A percentile compares a stretch with the other conserved stretches of the same genome.
Conservation (phyloP, 208 protist genomes). For the Wallacemonas sp. region DNA sequence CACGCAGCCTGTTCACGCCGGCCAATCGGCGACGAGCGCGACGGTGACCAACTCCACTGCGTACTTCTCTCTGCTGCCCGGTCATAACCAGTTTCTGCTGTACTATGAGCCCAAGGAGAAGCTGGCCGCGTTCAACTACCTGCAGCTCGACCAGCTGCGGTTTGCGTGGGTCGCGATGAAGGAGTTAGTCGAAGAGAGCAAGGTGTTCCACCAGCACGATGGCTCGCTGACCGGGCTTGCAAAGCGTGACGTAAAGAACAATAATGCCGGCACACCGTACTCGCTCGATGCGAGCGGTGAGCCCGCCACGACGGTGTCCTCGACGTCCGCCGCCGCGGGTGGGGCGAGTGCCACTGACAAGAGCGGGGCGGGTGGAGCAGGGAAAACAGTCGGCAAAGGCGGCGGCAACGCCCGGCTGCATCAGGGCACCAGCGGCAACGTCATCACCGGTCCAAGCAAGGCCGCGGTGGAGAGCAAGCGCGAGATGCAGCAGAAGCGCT, state of each 20-base stretch:
- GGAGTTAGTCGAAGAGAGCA: slow-evolving; percentile 64
- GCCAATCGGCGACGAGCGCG: slow-evolving; percentile 12
- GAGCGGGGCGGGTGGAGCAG: neutral
- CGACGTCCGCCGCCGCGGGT: neutral
- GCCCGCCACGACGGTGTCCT: neutral
- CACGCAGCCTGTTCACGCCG: neutral
- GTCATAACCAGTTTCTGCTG: slow-evolving; percentile 70
- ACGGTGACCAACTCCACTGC: slow-evolving; percentile 51
- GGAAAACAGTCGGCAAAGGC: neutral
- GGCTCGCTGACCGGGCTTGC: slow-evolving; percentile 65
- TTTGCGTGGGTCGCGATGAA: slow-evolving; percentile 68
- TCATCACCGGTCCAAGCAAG: slow-evolving; percentile 43
- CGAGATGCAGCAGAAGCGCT: slow-evolving; percentile 48
- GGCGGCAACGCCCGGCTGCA: slow-evolving; percentile 22
- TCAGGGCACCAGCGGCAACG: slow-evolving; percentile 40
- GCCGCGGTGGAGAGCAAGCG: slow-evolving; percentile 43
- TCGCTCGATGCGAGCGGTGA: slow-evolving; percentile 9
- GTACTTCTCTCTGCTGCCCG: slow-evolving; percentile 62
- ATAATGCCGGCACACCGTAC: slow-evolving; percentile 38
- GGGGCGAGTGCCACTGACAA: too few relatives aligned
- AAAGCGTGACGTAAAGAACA: slow-evolving; percentile 63
- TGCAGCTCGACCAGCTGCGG: slow-evolving; percentile 73
- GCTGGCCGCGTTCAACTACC: slow-evolving; percentile 53
- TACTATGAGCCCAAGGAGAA: slow-evolving; percentile 60
- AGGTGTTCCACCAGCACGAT: slow-evolving; percentile 46